phyloP scores from a whole-genome alignment of 2,329 filamentous ascomycete genomes.

The Claviceps sp. region DNA sequence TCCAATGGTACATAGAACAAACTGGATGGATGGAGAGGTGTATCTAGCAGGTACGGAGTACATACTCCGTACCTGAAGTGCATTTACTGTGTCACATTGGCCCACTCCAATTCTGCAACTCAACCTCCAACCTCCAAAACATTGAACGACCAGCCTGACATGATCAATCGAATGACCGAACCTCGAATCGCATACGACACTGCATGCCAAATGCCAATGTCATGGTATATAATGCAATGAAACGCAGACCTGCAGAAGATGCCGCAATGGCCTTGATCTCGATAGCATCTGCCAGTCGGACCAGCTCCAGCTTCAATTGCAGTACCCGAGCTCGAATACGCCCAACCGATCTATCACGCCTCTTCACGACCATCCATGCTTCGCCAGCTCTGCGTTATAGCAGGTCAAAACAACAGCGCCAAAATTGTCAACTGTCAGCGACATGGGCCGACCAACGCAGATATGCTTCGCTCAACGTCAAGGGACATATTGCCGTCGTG shows the following conservation, averaged over 20 bases:
- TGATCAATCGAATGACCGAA: background rate
- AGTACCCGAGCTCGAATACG: background rate
- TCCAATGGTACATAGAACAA: no score
- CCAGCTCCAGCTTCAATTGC: background rate
- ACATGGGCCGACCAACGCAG: conserved; percentile 4
- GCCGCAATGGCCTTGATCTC: conserved; percentile 15
- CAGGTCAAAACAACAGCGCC: conserved; percentile 3
- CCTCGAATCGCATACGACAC: background rate
- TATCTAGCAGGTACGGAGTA: no score
- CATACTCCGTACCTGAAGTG: no score
- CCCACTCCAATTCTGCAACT: no score
- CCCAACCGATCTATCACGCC: background rate
- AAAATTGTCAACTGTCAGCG: conserved; percentile 2
- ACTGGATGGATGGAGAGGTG: no score
- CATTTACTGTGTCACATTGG: no score
- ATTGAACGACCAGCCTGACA: background rate
- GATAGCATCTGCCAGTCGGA: conserved; percentile 10
- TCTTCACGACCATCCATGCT: background rate
- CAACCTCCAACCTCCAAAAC: no score
- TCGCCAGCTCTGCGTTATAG: background rate
- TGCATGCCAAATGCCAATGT: background rate
- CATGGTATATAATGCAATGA: background rate
- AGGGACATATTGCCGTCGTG: conserved; percentile 47
- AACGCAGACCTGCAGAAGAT: conserved; percentile 11
- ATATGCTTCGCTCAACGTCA: conserved; percentile 10